phyloP scores from a whole-genome alignment of 2,329 filamentous ascomycete species.

The Pleoardoris graminearum region DNA sequence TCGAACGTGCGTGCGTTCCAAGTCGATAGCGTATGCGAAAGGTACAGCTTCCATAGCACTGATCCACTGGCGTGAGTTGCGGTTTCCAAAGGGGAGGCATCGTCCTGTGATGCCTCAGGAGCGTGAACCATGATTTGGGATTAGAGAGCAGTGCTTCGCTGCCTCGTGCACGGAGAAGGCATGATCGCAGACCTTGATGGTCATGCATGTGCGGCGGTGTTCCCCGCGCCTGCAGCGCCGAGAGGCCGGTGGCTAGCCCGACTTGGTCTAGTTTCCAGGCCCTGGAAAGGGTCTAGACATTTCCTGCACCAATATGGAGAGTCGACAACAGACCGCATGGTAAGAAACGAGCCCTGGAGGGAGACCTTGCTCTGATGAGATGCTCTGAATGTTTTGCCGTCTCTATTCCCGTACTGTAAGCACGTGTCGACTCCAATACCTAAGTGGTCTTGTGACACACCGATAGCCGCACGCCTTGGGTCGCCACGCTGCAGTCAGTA shows the following conservation, averaged over 20 bases:
- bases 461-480: too few relatives aligned
- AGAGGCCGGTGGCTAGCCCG: slow-evolving; percentile 2
- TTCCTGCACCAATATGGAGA: too few relatives aligned
- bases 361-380: too few relatives aligned
- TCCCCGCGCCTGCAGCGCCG: slow-evolving; percentile 3
- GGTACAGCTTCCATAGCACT: slow-evolving; percentile 45
- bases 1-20: slow-evolving; percentile 57
- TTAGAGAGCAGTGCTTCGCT: background rate
- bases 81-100: too few relatives aligned
- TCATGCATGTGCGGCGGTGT: slow-evolving; percentile 2
- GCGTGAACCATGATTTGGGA: background rate
- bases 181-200: background rate
- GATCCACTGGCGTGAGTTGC: slow-evolving; percentile 8
- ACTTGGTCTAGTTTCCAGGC: slow-evolving; percentile 1
- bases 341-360: too few relatives aligned
- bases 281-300: background rate
- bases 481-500: too few relatives aligned
- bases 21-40: slow-evolving; percentile 53
- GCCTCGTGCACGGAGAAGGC: background rate
- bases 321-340: too few relatives aligned
- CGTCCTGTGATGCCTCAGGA: too few relatives aligned
- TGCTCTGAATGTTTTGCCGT: too few relatives aligned
- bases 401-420: too few relatives aligned
- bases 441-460: too few relatives aligned
- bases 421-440: too few relatives aligned